Percentiles rank a stretch among this genome's conserved stretches.
These are phyloP conservation scores for Oryza glaberrima DNA, from an alignment of 176 grass and related monocot species.

Conservation along the genomic window DNA sequence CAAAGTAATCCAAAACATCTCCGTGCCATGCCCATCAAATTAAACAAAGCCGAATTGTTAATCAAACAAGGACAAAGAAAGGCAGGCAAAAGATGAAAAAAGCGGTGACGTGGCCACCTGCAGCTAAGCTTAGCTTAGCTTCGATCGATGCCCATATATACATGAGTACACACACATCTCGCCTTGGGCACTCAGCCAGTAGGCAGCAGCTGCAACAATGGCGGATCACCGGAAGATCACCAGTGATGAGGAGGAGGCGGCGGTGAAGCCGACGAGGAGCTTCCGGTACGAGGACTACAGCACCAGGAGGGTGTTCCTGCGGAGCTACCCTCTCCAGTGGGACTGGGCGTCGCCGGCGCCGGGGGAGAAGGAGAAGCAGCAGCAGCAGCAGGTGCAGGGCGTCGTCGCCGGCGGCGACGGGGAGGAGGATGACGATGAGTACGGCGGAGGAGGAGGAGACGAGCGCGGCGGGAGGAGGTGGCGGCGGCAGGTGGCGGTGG, in stretches of 20 bases:
- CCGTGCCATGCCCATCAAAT: conserved; percentile 47
- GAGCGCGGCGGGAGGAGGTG: conserved; percentile 22
- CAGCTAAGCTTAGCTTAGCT: not conserved
- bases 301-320: conserved; percentile 73
- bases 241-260: conserved; percentile 26
- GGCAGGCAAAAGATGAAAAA: not conserved
- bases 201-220: conserved; percentile 1
- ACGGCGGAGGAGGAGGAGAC: not conserved
- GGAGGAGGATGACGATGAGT: not conserved
- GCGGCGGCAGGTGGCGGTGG: conserved; percentile 46
- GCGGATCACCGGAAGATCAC: conserved; percentile 38
- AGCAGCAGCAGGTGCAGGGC: not conserved
- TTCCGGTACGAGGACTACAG: conserved; percentile 88
- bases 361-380: not conserved
- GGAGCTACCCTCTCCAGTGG: conserved; percentile 90
- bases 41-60: not conserved
- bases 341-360: conserved; percentile 37
- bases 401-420: not conserved
- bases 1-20: conserved; percentile 29
- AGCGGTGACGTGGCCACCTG: not conserved
- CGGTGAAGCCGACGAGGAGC: conserved; percentile 50
- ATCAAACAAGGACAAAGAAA: not conserved
- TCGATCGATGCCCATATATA: conserved; percentile 19
- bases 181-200: conserved; percentile 25
- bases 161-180: not conserved